These are phyloP conservation scores for Nicotiana tomentosiformis DNA, from an alignment of 257 asterid genomes.

Conservation along the genomic window DNA sequence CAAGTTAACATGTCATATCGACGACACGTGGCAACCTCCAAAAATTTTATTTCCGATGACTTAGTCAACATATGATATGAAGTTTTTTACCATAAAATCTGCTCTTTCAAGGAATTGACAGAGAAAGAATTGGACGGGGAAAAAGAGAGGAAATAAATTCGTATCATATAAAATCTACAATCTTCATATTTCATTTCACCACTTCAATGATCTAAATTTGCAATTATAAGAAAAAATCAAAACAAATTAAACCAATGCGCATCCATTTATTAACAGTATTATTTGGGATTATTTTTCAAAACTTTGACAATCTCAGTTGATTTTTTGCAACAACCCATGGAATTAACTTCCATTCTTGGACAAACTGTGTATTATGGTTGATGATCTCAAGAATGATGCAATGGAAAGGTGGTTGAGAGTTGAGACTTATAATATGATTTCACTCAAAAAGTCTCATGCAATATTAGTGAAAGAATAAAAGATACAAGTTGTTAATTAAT, in stretches of 20 bases:
- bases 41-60: no score
- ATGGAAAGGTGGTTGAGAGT: neutral
- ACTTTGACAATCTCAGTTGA: no score
- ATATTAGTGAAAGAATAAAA: neutral
- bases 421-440: neutral
- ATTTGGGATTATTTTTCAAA: no score
- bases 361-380: neutral
- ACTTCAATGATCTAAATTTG: no score
- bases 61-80: no score
- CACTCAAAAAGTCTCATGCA: neutral
- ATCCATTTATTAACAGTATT: no score
- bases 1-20: no score
- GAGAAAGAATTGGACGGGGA: neutral
- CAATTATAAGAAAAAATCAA: no score
- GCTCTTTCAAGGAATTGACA: neutral
- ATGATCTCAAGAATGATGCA: conserved; percentile 6
- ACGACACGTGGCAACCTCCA: no score
- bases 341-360: neutral
- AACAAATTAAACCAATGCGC: no score
- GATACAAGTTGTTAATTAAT: neutral
- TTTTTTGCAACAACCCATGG: neutral
- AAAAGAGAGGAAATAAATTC: neutral
- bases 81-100: no score
- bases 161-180: neutral
- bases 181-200: no score